Conservation (phyloP, 768 basidiomycete species). For the Stropharia rugosoannulata region DNA sequence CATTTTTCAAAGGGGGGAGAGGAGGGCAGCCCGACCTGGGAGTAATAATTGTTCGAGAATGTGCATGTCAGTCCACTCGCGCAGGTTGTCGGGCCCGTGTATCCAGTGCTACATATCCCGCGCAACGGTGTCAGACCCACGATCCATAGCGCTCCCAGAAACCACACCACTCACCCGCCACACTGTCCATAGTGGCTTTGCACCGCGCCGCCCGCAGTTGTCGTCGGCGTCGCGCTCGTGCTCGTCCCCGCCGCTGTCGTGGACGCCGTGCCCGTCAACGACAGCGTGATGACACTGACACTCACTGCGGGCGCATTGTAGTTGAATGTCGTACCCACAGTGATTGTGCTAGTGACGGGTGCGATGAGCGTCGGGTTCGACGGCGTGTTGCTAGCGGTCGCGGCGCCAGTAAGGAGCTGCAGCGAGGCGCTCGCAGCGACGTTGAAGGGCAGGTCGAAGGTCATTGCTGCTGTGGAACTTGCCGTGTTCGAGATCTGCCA, state of each 20-base stretch:
- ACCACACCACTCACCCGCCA: slow-evolving; percentile 23
- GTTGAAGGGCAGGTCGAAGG: slow-evolving; percentile 56
- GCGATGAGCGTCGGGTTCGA: slow-evolving; percentile 43
- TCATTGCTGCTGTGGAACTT: slow-evolving; percentile 35
- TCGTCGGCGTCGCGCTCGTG: slow-evolving; percentile 14
- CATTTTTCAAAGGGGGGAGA: background rate
- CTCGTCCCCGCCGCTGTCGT: slow-evolving; percentile 11
- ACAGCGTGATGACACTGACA: slow-evolving; percentile 37
- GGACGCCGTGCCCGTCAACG: background rate
- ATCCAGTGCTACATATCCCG: slow-evolving; percentile 21
- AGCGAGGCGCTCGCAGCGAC: slow-evolving; percentile 43
- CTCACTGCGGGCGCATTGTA: slow-evolving; percentile 53
- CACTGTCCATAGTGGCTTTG: slow-evolving; percentile 29
- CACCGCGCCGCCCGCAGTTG: slow-evolving; percentile 14
- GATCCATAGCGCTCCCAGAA: background rate
- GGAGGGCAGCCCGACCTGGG: slow-evolving; percentile 10
- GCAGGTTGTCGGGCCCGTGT: slow-evolving; percentile 24
- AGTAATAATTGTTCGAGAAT: slow-evolving; percentile 10
- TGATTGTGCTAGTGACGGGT: slow-evolving; percentile 44
- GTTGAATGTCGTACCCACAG: slow-evolving; percentile 50
- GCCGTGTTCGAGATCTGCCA: slow-evolving; percentile 55
- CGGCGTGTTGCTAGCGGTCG: slow-evolving; percentile 56
- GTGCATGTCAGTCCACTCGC: slow-evolving; percentile 17
- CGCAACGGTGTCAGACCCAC: background rate
- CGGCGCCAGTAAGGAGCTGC: slow-evolving; percentile 49